phyloP scores from a whole-genome alignment of 257 asterid genomes.

The Schizonepeta tenuifolia region DNA sequence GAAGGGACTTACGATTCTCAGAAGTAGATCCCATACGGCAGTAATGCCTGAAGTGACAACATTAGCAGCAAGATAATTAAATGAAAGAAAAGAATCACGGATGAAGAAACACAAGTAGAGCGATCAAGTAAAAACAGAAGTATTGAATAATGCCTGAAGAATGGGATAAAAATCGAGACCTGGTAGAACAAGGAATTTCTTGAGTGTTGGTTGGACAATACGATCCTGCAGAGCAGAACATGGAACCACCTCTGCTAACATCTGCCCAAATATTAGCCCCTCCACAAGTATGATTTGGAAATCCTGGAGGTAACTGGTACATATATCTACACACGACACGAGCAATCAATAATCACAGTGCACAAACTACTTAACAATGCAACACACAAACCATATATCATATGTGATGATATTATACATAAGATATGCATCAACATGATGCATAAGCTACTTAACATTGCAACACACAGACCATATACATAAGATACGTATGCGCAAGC shows the following conservation, averaged over 20 bases:
- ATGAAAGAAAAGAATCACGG: background rate
- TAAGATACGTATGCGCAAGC: background rate
- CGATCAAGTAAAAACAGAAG: background rate
- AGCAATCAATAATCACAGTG: constrained; percentile 17
- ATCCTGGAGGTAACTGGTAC: constrained; percentile 78
- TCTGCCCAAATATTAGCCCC: constrained; percentile 96
- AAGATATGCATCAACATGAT: background rate
- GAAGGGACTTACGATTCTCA: constrained; percentile 48
- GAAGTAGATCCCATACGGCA: constrained; percentile 69
- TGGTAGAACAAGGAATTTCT: constrained; percentile 64
- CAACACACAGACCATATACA: background rate
- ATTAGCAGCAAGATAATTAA: background rate
- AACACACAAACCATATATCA: background rate
- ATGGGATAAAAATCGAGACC: constrained; percentile 48
- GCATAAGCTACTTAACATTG: background rate
- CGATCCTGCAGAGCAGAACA: constrained; percentile 93
- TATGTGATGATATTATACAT: background rate
- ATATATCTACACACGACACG: constrained; percentile 59
- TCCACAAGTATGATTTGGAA: constrained; percentile 75
- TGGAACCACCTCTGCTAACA: constrained; percentile 59
- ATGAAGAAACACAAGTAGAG: background rate
- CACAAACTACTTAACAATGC: background rate
- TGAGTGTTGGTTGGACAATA: constrained; percentile 77
- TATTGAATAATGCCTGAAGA: background rate
- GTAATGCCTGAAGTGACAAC: constrained; percentile 53